Evolutionary conservation across 805 yeast genomes (phyloP).

Genomic region (Saccharomycopsis selenospora): DNA sequence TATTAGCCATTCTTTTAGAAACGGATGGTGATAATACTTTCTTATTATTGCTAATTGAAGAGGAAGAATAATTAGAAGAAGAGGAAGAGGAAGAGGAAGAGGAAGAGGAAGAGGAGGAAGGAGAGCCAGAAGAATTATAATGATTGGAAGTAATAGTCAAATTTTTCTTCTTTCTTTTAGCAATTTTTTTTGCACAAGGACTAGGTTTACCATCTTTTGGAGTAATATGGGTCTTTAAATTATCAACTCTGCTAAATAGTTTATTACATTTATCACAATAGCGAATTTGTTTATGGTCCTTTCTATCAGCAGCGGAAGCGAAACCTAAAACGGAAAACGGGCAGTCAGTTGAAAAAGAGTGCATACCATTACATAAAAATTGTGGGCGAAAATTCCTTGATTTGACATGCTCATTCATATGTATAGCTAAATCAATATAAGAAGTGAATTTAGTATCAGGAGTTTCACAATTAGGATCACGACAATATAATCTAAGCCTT

Average conservation of each 20-base stretch:
- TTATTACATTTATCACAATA: constrained; percentile 14
- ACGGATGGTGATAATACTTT: no score
- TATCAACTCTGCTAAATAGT: constrained; percentile 20
- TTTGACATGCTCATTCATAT: constrained; percentile 16
- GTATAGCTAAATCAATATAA: constrained; percentile 16
- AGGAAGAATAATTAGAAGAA: no score
- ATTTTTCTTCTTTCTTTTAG: not conserved
- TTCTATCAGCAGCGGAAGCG: constrained; percentile 9
- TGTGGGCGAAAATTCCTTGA: constrained; percentile 10
- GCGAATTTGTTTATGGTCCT: constrained; percentile 17
- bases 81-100: no score
- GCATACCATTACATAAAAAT: constrained; percentile 15
- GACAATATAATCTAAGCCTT: constrained; percentile 15
- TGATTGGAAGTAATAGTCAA: no score
- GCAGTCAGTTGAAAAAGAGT: constrained; percentile 10
- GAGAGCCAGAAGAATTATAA: no score
- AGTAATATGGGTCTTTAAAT: constrained; percentile 18
- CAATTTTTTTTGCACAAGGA: constrained; percentile 14
- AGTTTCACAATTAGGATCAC: constrained; percentile 7
- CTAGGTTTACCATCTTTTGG: constrained; percentile 14
- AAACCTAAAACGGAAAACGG: constrained; percentile 20
- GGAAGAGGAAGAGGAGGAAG: no score
- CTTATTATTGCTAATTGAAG: no score
- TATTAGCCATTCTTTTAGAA: no score
- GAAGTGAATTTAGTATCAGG: constrained; percentile 1